phyloP scores from a whole-genome alignment of 169 alveolate species.

The Eimeria brunetti region DNA sequence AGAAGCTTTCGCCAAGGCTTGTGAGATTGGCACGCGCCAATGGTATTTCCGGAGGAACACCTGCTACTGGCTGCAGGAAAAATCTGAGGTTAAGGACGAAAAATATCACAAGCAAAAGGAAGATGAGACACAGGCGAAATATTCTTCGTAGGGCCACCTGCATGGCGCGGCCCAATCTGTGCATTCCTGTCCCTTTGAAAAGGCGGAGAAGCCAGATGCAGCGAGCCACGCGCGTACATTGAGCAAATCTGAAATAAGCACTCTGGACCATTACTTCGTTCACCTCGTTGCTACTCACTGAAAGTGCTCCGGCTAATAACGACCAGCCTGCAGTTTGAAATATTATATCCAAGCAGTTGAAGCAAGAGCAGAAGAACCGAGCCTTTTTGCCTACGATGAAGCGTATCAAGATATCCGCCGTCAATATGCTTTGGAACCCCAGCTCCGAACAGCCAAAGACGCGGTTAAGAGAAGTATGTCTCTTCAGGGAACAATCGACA shows the following conservation, averaged over 20 bases:
- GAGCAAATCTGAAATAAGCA: slow-evolving; percentile 30
- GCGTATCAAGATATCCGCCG: slow-evolving; percentile 40
- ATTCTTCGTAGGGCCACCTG: slow-evolving; percentile 55
- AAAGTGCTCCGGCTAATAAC: not conserved
- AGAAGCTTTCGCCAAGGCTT: slow-evolving; percentile 39
- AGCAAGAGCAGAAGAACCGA: slow-evolving; percentile 23
- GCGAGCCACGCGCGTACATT: slow-evolving; percentile 63
- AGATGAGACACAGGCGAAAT: slow-evolving; percentile 3
- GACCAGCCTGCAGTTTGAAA: slow-evolving; percentile 25
- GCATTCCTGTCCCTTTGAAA: slow-evolving; percentile 56
- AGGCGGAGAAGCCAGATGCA: slow-evolving; percentile 63
- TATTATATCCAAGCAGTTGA: slow-evolving; percentile 40
- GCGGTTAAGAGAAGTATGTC: not conserved
- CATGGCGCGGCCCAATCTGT: slow-evolving; percentile 49
- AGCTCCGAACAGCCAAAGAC: slow-evolving; percentile 32
- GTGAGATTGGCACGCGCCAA: slow-evolving; percentile 53
- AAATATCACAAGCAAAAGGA: slow-evolving; percentile 20
- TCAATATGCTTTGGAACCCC: slow-evolving; percentile 25
- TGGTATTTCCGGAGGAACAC: slow-evolving; percentile 18
- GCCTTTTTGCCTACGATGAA: not conserved
- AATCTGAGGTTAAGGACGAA: slow-evolving; percentile 16
- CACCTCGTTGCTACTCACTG: slow-evolving; percentile 2
- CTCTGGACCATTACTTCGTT: slow-evolving; percentile 9
- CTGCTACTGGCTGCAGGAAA: slow-evolving; percentile 63
- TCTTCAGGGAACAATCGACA: slow-evolving; percentile 63